A percentile compares a stretch with the other conserved stretches of the same genome.
Conservation (phyloP, 129 eudicot species). For the sunflower (Helianthus annuus) region HanXRQr2.0-SUNRISE NC_035445.2:55670989-55671488, state of each 20-base stretch:
- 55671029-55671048: background rate
- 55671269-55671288: too few species aligned
- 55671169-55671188: background rate
- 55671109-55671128: slow-evolving; percentile 1
- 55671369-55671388: slow-evolving; percentile 62
- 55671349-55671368: slow-evolving; percentile 67
- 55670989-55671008: slow-evolving; percentile 33
- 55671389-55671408: slow-evolving; percentile 70
- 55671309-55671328: too few species aligned
- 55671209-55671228: background rate
- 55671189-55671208: background rate
- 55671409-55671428: slow-evolving; percentile 42
- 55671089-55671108: background rate
- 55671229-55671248: too few species aligned
- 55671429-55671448: slow-evolving; percentile 80
- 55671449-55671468: slow-evolving; percentile 64
- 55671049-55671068: background rate
- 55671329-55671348: background rate
- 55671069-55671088: background rate
- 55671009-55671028: slow-evolving; percentile 6
- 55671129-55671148: background rate
- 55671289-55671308: too few species aligned
- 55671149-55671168: background rate
- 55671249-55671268: too few species aligned
- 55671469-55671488: slow-evolving; percentile 90